These are phyloP conservation scores for Solanum sitiens DNA, from an alignment of 257 asterid species.

Conservation along the genomic window DNA sequence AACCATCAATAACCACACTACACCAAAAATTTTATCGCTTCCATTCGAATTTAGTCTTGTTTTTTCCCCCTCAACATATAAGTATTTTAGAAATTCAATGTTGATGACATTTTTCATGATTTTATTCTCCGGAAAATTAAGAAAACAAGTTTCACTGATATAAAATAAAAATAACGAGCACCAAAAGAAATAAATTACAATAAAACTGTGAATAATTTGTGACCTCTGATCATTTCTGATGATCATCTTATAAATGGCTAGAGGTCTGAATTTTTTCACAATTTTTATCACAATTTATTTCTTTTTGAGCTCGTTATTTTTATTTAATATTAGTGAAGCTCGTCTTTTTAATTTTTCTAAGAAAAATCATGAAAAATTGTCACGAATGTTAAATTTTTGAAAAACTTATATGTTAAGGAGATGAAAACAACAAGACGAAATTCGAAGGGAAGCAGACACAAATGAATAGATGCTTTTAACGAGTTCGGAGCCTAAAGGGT, in stretches of 20 bases:
- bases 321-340: not conserved
- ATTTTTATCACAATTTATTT: not conserved
- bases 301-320: not conserved
- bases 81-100: not conserved
- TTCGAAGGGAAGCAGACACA: slow-evolving; percentile 3
- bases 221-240: not conserved
- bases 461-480: not conserved
- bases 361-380: not conserved
- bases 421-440: slow-evolving; percentile 9
- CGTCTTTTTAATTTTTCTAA: not conserved
- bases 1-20: too few species aligned
- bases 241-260: not conserved
- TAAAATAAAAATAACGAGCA: not conserved
- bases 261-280: not conserved
- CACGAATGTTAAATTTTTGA: not conserved
- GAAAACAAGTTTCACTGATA: not conserved
- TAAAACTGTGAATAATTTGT: too few species aligned
- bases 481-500: too few species aligned
- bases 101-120: not conserved
- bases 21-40: too few species aligned
- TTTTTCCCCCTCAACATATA: not conserved
- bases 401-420: not conserved
- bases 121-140: not conserved
- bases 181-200: too few species aligned
- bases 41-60: too few species aligned